phyloP scores from a whole-genome alignment of 768 basidiomycete species.

The Hydnum rufescens region DNA sequence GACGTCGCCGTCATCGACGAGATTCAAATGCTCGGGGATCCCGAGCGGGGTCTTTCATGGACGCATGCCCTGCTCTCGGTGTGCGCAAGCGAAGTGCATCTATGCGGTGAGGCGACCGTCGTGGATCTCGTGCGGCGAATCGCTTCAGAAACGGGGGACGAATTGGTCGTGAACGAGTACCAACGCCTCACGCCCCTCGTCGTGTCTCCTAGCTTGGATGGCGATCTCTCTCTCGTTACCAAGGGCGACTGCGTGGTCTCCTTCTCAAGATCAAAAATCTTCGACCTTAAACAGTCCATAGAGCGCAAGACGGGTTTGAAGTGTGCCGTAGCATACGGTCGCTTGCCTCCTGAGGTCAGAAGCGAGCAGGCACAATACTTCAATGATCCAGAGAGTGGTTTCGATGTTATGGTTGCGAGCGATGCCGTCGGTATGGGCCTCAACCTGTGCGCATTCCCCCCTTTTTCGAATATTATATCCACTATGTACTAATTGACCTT shows the following conservation, averaged over 20 bases:
- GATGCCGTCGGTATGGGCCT: constrained; percentile 97
- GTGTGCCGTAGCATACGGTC: constrained; percentile 87
- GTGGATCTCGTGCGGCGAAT: constrained; percentile 58
- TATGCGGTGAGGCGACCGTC: constrained; percentile 89
- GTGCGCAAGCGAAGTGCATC: constrained; percentile 63
- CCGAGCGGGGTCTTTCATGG: constrained; percentile 65
- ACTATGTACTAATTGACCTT: background rate
- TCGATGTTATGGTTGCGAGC: constrained; percentile 79
- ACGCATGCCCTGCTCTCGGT: constrained; percentile 59
- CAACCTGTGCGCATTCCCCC: constrained; percentile 49
- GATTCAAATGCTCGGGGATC: constrained; percentile 85
- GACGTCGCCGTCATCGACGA: constrained; percentile 93
- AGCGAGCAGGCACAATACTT: constrained; percentile 85
- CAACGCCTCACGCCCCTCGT: constrained; percentile 70
- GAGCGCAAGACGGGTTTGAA: constrained; percentile 52
- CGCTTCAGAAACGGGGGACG: constrained; percentile 62
- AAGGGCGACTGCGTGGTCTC: constrained; percentile 85
- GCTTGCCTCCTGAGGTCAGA: constrained; percentile 75
- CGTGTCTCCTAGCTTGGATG: constrained; percentile 39
- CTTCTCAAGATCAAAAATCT: constrained; percentile 61
- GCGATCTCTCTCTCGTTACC: constrained; percentile 37
- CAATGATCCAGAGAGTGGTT: constrained; percentile 66
- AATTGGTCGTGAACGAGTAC: constrained; percentile 62
- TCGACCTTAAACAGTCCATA: constrained; percentile 48
- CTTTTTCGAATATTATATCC: too few relatives aligned